phyloP scores from a whole-genome alignment of 495 filamentous ascomycete genomes.

The Hapsidospora chrysogenum region DNA sequence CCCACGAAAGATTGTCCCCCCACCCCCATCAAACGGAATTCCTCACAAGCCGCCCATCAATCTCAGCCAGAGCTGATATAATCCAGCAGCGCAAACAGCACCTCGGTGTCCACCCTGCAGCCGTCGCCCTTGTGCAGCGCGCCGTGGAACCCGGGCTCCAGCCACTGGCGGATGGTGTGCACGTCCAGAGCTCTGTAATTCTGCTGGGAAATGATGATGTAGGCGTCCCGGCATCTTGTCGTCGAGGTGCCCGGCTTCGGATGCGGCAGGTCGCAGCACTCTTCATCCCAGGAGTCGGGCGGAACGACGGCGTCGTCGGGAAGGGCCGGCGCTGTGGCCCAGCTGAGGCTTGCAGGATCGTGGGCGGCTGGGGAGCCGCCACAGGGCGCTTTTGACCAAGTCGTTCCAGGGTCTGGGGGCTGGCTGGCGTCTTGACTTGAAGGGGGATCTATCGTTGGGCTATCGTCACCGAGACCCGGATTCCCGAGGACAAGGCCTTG shows the following conservation, averaged over 20 bases:
- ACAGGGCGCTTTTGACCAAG: neutral
- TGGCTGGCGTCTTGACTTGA: neutral
- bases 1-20: too few species aligned
- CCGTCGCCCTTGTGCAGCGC: neutral
- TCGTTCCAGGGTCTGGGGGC: neutral
- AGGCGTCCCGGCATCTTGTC: neutral
- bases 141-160: neutral
- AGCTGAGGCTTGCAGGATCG: too few species aligned
- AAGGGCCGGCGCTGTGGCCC: too few species aligned
- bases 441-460: too few species aligned
- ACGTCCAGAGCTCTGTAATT: slow-evolving; percentile 1
- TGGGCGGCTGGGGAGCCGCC: neutral
- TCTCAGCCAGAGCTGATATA: too few species aligned
- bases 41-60: too few species aligned
- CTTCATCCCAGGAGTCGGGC: too few species aligned
- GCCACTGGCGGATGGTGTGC: slow-evolving; percentile 1
- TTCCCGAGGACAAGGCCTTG: neutral
- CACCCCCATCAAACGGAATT: too few species aligned
- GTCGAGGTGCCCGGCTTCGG: slow-evolving; percentile 1
- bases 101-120: neutral
- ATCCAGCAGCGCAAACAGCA: neutral
- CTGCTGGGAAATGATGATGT: slow-evolving; percentile 1
- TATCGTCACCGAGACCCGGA: too few species aligned
- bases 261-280: neutral
- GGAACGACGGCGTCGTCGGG: too few species aligned